Percentiles rank a stretch among this genome's conserved stretches.
phyloP scores from a whole-genome alignment of 208 protist species.

The Sergeia podlipaevii region DNA sequence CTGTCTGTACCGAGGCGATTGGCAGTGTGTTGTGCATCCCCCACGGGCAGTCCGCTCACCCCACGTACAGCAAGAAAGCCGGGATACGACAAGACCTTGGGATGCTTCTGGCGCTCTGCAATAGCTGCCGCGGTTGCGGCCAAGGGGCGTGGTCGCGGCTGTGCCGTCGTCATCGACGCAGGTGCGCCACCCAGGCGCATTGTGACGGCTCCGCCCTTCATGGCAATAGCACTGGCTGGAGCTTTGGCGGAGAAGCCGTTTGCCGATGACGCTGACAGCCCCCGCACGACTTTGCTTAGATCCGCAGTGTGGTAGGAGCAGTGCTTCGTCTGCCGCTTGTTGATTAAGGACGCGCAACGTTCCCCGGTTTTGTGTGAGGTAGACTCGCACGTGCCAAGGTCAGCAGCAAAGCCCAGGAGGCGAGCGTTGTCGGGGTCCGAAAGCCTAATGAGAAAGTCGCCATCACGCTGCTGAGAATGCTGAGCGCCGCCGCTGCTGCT shows the following conservation, averaged over 20 bases:
- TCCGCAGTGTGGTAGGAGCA: constrained; percentile 46
- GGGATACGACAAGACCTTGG: no score
- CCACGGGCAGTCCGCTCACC: constrained; percentile 39
- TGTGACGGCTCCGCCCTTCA: background rate
- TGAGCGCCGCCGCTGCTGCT: background rate
- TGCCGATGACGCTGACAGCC: constrained; percentile 1
- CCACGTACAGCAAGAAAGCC: constrained; percentile 61
- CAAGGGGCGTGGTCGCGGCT: background rate
- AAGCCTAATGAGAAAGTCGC: constrained; percentile 25
- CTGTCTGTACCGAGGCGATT: constrained; percentile 8
- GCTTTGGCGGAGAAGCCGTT: background rate
- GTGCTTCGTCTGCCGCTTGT: constrained; percentile 32
- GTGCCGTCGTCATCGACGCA: background rate
- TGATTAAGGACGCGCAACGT: constrained; percentile 50
- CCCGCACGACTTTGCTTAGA: constrained; percentile 40
- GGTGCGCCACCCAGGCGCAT: background rate
- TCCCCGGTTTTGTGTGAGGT: constrained; percentile 34
- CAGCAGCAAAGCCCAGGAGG: constrained; percentile 54
- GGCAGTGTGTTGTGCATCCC: constrained; percentile 14
- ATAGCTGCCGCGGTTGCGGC: constrained; percentile 19
- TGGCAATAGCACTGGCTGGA: background rate
- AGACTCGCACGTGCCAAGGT: constrained; percentile 56
- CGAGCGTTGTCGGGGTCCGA: constrained; percentile 30
- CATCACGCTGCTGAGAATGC: background rate
- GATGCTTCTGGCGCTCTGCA: constrained; percentile 21